Evolutionary conservation across 768 basidiomycete genomes (phyloP), one percentile per base, ranked within the genome.

Genomic region (Megacollybia marginata): DNA sequence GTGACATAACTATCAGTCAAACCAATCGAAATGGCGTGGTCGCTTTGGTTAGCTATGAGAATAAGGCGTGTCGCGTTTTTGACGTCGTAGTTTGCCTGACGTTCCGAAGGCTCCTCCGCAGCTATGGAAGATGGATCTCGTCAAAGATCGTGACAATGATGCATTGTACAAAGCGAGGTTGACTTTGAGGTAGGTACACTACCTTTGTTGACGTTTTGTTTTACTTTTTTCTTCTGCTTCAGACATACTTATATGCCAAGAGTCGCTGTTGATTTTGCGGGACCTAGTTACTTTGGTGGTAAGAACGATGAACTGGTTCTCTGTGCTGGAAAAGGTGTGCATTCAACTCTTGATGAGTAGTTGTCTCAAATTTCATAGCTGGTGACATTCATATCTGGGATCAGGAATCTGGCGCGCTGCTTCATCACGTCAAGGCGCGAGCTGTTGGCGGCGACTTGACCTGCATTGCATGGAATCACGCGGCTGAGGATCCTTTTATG

Each of bases 381-480:
- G 89, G 89, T 4, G 85, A 89, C 57, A 82, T 92, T 12, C 83
- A 88, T 59, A 86, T 91, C 11, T 92, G 89, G 89, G 89, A 92
- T 58, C 79, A 82, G 52, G 87, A 90, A 65, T 85, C 84, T 10
- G 89, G 78, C 5, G 73, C 79, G 8, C 67, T 88, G 1, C 69
- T 92, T 2, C 87, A 88, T 53, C 76, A 82, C 54, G 74, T 92
- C 55, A 79, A 76, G 12, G 75, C 80, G 28, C 83, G 82, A 59
- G 69, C 68, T 12, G 73, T 77, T 31, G 75, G 79, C 4, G 84
- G 83, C 20, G 87, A 89, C 59, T 59, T 91, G 51, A 90, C 89
- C 9, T 86, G 85, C 53, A 77, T 90, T 36, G 85, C 85, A 12
- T 91, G 88, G 87, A 91, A 88, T 59, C 78, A 76, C 50, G 75